A percentile compares a stretch with the other conserved stretches of the same genome.
phyloP scores from a whole-genome alignment of 805 yeast species.

The Kodamaea hsintzibuensis region DNA sequence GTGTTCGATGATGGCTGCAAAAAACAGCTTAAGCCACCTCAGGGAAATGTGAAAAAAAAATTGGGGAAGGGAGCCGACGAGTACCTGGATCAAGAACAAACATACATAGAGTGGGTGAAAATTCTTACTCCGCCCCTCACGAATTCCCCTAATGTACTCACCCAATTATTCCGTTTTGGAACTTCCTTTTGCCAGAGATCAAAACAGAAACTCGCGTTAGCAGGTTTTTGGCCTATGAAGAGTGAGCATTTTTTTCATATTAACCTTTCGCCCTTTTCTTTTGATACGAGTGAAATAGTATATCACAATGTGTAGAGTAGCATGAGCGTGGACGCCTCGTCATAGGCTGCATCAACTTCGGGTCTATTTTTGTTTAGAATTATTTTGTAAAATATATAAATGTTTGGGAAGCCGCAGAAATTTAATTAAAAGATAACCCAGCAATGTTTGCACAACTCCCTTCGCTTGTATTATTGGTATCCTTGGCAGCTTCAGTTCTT shows the following conservation, averaged over 20 bases:
- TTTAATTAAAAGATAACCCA: neutral
- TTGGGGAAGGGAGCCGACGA: neutral
- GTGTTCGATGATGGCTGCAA: neutral
- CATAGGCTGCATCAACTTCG: neutral
- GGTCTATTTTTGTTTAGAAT: slow-evolving; percentile 6
- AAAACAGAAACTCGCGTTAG: neutral
- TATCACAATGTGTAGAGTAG: neutral
- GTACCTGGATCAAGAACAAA: neutral
- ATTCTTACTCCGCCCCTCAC: slow-evolving; percentile 1
- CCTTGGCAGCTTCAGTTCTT: slow-evolving; percentile 6
- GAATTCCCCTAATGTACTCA: neutral
- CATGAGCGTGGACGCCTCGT: slow-evolving; percentile 3
- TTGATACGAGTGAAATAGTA: neutral
- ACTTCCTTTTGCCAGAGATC: neutral
- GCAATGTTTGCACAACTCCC: slow-evolving; percentile 10
- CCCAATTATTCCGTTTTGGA: slow-evolving; percentile 1
- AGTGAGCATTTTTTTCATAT: neutral
- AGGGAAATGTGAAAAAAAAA: neutral
- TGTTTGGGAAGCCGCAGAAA: neutral
- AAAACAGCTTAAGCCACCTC: neutral
- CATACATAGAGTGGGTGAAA: neutral
- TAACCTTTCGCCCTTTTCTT: slow-evolving; percentile 1
- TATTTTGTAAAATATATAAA: neutral
- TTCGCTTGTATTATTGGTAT: slow-evolving; percentile 8
- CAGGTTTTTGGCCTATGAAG: neutral